phyloP scores from a whole-genome alignment of 208 protist species.

The Leishmania mexicana region DNA sequence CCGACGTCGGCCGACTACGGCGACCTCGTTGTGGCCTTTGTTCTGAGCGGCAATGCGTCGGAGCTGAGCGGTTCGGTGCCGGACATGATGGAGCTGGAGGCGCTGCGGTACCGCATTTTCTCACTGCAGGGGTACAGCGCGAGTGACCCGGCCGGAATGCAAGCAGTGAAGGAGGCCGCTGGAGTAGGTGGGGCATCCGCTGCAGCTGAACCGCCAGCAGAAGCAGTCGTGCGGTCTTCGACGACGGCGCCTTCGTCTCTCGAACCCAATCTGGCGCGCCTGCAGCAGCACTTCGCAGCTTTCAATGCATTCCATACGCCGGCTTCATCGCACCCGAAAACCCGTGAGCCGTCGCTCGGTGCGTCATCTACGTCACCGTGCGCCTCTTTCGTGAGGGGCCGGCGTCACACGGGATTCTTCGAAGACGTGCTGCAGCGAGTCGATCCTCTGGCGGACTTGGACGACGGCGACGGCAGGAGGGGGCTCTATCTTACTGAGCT shows the following conservation, averaged over 20 bases:
- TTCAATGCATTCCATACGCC: slow-evolving; percentile 22
- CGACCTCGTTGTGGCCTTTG: slow-evolving; percentile 75
- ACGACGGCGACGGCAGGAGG: slow-evolving; percentile 4
- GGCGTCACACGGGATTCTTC: slow-evolving; percentile 33
- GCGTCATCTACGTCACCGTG: background rate
- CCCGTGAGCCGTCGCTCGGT: background rate
- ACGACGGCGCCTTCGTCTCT: slow-evolving; percentile 2
- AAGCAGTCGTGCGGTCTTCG: background rate
- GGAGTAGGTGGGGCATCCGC: background rate
- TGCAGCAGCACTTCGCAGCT: slow-evolving; percentile 10
- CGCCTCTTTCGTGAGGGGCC: background rate
- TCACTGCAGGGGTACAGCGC: slow-evolving; percentile 62
- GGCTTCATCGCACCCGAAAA: background rate
- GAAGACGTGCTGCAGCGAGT: slow-evolving; percentile 24
- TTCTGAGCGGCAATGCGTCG: slow-evolving; percentile 59
- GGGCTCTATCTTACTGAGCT: slow-evolving; percentile 16
- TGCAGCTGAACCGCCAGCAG: background rate
- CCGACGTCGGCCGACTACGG: slow-evolving; percentile 60
- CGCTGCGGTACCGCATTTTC: slow-evolving; percentile 81
- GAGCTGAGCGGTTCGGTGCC: slow-evolving; percentile 60
- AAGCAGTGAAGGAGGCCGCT: slow-evolving; percentile 15
- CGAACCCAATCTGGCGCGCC: background rate
- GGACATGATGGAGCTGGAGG: slow-evolving; percentile 77
- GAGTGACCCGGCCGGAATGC: slow-evolving; percentile 41
- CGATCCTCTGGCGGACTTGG: slow-evolving; percentile 9